Evolutionary conservation across 176 grass and related monocot species (phyloP).

Genomic region (Tillandsia fasciculata): DNA sequence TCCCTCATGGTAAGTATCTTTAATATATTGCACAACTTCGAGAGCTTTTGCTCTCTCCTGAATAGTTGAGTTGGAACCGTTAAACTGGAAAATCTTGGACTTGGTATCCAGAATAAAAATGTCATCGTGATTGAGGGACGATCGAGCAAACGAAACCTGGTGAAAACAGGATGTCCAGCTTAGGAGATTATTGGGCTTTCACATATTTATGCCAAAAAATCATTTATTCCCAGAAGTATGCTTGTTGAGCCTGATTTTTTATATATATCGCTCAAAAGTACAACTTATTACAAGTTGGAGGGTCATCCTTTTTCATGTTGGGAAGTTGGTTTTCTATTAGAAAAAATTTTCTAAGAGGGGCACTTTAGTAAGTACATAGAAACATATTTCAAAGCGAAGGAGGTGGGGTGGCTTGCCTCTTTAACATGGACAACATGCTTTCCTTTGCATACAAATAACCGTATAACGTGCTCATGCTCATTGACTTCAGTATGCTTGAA

Average conservation of each 20-base stretch:
- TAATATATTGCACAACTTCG: constrained; percentile 92
- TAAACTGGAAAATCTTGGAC: constrained; percentile 98
- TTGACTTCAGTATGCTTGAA: constrained; percentile 78
- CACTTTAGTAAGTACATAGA: too few relatives aligned
- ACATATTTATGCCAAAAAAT: too few relatives aligned
- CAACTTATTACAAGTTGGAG: too few relatives aligned
- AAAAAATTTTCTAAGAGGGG: too few relatives aligned
- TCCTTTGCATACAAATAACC: constrained; percentile 83
- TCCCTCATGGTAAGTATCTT: constrained; percentile 89
- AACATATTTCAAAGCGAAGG: neutral
- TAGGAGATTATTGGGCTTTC: neutral
- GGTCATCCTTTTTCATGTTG: too few relatives aligned
- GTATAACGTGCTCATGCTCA: constrained; percentile 55
- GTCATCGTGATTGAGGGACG: constrained; percentile 85
- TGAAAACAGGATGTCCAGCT: constrained; percentile 14
- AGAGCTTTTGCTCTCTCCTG: constrained; percentile 98
- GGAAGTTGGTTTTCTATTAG: too few relatives aligned
- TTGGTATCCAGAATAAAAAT: constrained; percentile 95
- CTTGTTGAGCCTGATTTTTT: too few relatives aligned
- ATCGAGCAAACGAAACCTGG: constrained; percentile 79
- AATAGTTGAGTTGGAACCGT: constrained; percentile 89
- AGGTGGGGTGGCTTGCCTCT: constrained; percentile 47
- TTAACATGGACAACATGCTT: constrained; percentile 96
- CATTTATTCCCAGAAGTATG: too few relatives aligned
- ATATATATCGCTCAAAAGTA: too few relatives aligned